Percentiles rank a stretch among this genome's conserved stretches.
These are phyloP conservation scores for Houttuynia cordata DNA, from an alignment of 164 flowering plant genomes.

Conservation along the genomic window DNA sequence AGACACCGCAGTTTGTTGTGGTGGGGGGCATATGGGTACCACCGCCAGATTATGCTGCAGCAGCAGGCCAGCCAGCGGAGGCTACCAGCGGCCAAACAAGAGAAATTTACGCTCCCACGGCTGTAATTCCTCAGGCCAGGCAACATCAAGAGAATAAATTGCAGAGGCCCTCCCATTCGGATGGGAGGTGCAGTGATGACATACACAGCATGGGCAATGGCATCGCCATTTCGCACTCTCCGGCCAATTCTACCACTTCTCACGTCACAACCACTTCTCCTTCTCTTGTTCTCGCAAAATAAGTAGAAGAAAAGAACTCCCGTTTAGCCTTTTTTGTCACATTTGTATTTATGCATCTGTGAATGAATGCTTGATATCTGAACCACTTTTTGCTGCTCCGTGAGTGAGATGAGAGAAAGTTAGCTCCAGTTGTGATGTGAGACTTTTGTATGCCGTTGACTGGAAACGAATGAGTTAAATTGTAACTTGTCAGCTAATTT, in stretches of 20 bases:
- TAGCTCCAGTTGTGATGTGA: background rate
- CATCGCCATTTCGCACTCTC: conserved; percentile 22
- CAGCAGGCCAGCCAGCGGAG: conserved; percentile 12
- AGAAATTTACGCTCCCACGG: conserved; percentile 41
- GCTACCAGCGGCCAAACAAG: conserved; percentile 13
- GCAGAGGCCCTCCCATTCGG: conserved; percentile 1
- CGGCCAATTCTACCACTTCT: conserved; percentile 42
- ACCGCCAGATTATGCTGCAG: conserved; percentile 37
- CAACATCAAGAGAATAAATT: conserved; percentile 12
- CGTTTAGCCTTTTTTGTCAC: too few species aligned
- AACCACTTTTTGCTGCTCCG: background rate
- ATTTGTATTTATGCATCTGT: background rate
- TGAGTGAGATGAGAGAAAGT: background rate
- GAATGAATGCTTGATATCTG: background rate
- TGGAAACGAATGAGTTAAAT: background rate
- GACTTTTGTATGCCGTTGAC: background rate
- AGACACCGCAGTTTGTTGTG: conserved; percentile 52
- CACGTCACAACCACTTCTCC: conserved; percentile 9
- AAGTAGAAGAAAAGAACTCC: background rate
- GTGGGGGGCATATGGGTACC: conserved; percentile 80
- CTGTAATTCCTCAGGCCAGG: conserved; percentile 8
- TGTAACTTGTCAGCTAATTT: too few species aligned
- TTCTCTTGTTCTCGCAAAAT: background rate
- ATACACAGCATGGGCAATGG: conserved; percentile 8
- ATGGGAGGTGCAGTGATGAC: conserved; percentile 12